Base-by-base conservation (phyloP, 768 basidiomycete species). In the Agaricus bisporus region DNA sequence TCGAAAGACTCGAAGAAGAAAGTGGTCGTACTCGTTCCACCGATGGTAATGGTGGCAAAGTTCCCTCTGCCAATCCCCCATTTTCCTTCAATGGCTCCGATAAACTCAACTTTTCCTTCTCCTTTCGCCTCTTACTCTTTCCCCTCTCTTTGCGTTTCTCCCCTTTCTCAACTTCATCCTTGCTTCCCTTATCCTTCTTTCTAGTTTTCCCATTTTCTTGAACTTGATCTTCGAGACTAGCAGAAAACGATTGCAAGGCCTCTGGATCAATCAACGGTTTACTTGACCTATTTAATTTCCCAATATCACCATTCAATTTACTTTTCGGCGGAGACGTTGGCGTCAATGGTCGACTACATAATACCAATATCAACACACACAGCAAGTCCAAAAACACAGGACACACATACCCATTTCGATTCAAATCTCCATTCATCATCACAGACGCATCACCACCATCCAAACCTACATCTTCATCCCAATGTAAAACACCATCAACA, bases 251-350 rank as follows among this genome's bases (percentile, higher is more conserved):
- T 32, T 32, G 32, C 32, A 11, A 11, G 8, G 32, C 79, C 47
- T 75, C 76, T 41, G 76, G 73, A 32, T 32, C 49, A 5, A 41
- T 9, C 38, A 76, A 63, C 25, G 73, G 15, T 66, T 64, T 3
- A 15, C 38, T 17, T 15, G 17, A 15, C 10, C 38, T 6, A 39
- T 12, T 17, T 6, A 1, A 4, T 15, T 6, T 39, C 38, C 15
- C 38, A 12, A 7, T 6, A 39, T 39, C 38, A 39, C 14, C 14
- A 39, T 14, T 39, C 38, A 15, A 41, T 38, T 64, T 63, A 12
- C 64, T 54, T 6, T 48, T 48, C 43, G 15, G 35, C 26, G 47
- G 36, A 7, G 48, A 48, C 36, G 36, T 22, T 15, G 48, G 48
- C 7, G 48, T 48, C 20, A 48, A 15, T 8, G 48, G 48, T 22